Evolutionary conservation across 1,139 yeast species (phyloP).

Genomic region (Candida glucosophila): DNA sequence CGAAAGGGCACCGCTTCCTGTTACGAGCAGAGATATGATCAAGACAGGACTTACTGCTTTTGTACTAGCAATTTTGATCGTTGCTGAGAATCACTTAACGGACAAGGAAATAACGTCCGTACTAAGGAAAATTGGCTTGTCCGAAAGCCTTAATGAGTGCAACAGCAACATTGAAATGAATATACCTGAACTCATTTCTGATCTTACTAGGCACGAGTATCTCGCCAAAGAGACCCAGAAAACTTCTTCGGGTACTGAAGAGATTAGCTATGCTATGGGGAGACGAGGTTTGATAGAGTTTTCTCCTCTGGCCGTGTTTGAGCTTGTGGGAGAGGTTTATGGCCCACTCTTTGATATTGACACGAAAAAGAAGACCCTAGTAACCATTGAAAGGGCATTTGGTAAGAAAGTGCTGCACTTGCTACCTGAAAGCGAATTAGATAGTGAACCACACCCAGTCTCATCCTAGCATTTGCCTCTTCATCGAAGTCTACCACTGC

Average conservation of each 20-base stretch:
- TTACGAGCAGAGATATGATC: constrained; percentile 19
- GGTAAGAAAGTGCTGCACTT: no score
- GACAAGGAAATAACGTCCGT: constrained; percentile 17
- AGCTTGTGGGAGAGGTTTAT: constrained; percentile 18
- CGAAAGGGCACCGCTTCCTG: constrained; percentile 8
- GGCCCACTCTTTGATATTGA: constrained; percentile 17
- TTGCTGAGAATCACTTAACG: constrained; percentile 25
- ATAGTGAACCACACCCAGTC: no score
- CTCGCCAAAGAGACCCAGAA: constrained; percentile 11
- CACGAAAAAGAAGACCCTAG: constrained; percentile 13
- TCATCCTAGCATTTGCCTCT: no score
- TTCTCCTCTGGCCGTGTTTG: constrained; percentile 20
- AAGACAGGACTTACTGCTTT: constrained; percentile 21
- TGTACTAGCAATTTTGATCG: constrained; percentile 20
- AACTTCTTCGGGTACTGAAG: constrained; percentile 9
- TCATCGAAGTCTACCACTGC: no score
- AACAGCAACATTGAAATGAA: constrained; percentile 19
- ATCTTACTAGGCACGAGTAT: constrained; percentile 26
- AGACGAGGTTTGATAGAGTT: constrained; percentile 27
- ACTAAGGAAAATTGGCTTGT: constrained; percentile 23
- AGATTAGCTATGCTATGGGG: constrained; percentile 23
- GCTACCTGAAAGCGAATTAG: no score
- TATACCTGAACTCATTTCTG: constrained; percentile 17
- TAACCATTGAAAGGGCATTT: constrained; percentile 21
- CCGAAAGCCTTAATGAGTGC: constrained; percentile 11